Conservation (phyloP, 495 filamentous ascomycete genomes). For the Poronia punctata region DNA sequence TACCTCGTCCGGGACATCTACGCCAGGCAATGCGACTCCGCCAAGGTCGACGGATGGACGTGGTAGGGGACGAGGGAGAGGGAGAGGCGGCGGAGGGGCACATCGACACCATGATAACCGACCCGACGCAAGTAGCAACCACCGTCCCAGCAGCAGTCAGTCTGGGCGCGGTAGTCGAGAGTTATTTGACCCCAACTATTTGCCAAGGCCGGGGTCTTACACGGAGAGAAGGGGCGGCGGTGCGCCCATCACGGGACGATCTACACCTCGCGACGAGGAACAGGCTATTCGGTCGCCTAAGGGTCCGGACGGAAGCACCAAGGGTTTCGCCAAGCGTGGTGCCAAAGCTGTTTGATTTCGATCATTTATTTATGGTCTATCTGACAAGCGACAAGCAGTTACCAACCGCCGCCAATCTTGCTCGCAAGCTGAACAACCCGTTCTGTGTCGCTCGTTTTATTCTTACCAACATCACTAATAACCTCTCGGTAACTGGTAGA, state of each 20-base stretch:
- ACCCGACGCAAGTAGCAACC: constrained; percentile 18
- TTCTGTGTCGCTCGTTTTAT: constrained; percentile 60
- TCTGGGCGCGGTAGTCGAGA: constrained; percentile 24
- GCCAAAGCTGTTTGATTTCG: constrained; percentile 29
- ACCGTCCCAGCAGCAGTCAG: constrained; percentile 16
- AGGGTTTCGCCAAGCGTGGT: constrained; percentile 45
- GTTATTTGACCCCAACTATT: constrained; percentile 69
- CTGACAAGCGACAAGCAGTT: constrained; percentile 15
- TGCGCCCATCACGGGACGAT: constrained; percentile 32
- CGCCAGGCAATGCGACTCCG: constrained; percentile 54
- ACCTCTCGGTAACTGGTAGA: constrained; percentile 87
- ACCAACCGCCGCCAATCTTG: constrained; percentile 95
- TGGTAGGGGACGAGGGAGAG: constrained; percentile 15
- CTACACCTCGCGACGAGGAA: constrained; percentile 42
- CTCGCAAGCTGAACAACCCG: constrained; percentile 83
- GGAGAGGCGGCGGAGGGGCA: constrained; percentile 10
- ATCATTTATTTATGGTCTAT: constrained; percentile 10
- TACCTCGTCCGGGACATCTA: constrained; percentile 39
- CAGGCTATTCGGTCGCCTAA: constrained; percentile 57
- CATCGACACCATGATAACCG: constrained; percentile 22
- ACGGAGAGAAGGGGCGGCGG: constrained; percentile 41
- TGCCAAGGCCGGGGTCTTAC: constrained; percentile 50
- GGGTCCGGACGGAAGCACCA: constrained; percentile 68
- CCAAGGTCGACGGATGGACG: constrained; percentile 38
- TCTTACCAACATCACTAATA: constrained; percentile 89